These are phyloP conservation scores for Colletotrichum gloeosporioides DNA, from an alignment of 2,329 filamentous ascomycete species.

Conservation along the genomic window DNA sequence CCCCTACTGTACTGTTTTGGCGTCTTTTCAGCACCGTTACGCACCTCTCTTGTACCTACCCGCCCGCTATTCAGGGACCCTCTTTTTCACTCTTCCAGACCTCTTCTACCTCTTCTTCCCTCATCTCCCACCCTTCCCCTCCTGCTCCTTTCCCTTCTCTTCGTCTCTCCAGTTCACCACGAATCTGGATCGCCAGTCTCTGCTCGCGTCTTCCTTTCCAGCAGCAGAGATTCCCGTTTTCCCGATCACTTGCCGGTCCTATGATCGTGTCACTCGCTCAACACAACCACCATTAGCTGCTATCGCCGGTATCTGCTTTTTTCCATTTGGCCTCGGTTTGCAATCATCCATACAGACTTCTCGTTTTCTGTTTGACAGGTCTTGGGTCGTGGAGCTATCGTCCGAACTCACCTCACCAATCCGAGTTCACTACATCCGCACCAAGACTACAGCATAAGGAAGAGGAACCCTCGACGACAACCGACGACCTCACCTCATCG, in stretches of 20 bases:
- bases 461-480: background rate
- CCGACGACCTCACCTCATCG: background rate
- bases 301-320: background rate
- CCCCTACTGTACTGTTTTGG: background rate
- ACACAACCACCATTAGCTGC: constrained; percentile 2
- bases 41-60: background rate
- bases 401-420: background rate
- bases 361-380: background rate
- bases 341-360: background rate
- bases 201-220: background rate
- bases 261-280: constrained; percentile 25
- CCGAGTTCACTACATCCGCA: background rate
- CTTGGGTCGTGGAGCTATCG: background rate
- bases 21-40: background rate
- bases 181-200: constrained; percentile 19
- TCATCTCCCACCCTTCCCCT: constrained; percentile 9
- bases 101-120: constrained; percentile 18
- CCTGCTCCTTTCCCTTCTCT: constrained; percentile 1
- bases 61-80: background rate
- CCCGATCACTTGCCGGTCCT: constrained; percentile 21
- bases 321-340: background rate
- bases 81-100: constrained; percentile 13
- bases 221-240: constrained; percentile 14
- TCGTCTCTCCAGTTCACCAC: constrained; percentile 13
- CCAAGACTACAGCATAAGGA: background rate